Percentiles rank a stretch among this genome's conserved stretches.
phyloP scores from a whole-genome alignment of 1,284 basidiomycete species.

The Athelia sp. region DNA sequence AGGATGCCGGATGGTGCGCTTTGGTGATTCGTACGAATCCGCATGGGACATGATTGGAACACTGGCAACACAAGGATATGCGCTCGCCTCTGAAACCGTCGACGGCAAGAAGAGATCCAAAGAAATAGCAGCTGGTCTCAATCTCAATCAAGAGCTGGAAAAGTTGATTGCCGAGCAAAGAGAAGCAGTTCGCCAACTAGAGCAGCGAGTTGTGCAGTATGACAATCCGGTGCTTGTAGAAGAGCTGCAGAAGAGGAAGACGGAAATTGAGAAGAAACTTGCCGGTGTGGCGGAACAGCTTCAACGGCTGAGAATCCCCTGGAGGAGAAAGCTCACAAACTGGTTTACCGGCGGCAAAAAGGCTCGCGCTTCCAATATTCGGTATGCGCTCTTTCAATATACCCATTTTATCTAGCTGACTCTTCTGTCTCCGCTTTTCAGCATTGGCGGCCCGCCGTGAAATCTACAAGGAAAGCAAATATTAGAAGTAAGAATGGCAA shows the following conservation, averaged over 20 bases:
- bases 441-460: too few species aligned
- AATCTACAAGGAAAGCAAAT: too few species aligned
- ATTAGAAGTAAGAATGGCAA: too few species aligned
- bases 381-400: too few species aligned
- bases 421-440: too few species aligned
- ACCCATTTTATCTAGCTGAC: too few species aligned
- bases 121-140: too few species aligned
- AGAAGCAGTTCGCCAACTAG: not conserved
- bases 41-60: not conserved
- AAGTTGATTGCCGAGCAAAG: not conserved
- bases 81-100: not conserved
- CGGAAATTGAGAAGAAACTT: not conserved
- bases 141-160: not conserved
- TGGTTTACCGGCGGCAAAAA: not conserved
- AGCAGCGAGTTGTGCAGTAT: not conserved
- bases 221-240: not conserved
- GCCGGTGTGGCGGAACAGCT: not conserved
- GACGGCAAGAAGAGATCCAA: not conserved
- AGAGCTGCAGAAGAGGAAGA: not conserved
- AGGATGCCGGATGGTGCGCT: not conserved
- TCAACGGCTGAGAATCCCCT: not conserved
- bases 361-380: too few species aligned
- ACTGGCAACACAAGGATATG: not conserved
- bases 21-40: not conserved
- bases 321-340: not conserved